Percentiles rank a stretch among this genome's conserved stretches.
phyloP scores from a whole-genome alignment of 1,284 basidiomycete genomes.

The Microbotryomycetes sp. region DNA sequence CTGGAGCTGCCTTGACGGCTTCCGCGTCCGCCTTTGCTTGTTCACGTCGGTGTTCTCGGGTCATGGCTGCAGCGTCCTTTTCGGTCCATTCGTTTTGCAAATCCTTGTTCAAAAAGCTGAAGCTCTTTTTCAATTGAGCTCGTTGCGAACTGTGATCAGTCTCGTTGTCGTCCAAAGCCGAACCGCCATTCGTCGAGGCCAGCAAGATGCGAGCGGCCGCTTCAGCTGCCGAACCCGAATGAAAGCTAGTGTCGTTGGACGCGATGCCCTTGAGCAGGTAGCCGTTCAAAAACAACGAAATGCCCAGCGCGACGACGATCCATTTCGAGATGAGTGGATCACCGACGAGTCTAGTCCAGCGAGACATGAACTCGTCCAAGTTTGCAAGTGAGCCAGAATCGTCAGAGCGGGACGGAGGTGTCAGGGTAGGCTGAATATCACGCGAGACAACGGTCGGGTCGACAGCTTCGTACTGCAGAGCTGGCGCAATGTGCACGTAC shows the following conservation, averaged over 20 bases:
- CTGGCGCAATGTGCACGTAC: conserved; percentile 37
- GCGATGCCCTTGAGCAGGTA: conserved; percentile 76
- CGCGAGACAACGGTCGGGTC: conserved; percentile 35
- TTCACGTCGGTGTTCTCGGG: conserved; percentile 30
- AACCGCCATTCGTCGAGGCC: conserved; percentile 25
- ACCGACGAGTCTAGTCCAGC: conserved; percentile 91
- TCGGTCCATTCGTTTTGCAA: conserved; percentile 35
- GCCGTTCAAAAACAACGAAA: conserved; percentile 86
- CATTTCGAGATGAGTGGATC: conserved; percentile 94
- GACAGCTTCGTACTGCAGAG: conserved; percentile 41
- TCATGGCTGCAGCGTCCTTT: conserved; percentile 33
- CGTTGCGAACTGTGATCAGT: conserved; percentile 18
- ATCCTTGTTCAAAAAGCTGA: conserved; percentile 20
- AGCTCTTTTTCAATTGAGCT: conserved; percentile 16
- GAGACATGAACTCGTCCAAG: conserved; percentile 79
- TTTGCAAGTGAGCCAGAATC: conserved; percentile 27
- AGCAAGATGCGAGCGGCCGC: conserved; percentile 40
- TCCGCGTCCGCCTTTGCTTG: conserved; percentile 24
- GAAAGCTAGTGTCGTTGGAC: conserved; percentile 39
- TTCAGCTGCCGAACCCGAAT: conserved; percentile 46
- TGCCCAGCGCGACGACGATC: conserved; percentile 81
- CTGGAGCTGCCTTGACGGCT: conserved; percentile 8
- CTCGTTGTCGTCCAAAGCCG: conserved; percentile 32
- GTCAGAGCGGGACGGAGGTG: conserved; percentile 20
- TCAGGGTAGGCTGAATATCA: no score